Evolutionary conservation across 139 green algal genomes (phyloP), one percentile per base, ranked within the genome.

Genomic region (Pleodorina starrii): DNA sequence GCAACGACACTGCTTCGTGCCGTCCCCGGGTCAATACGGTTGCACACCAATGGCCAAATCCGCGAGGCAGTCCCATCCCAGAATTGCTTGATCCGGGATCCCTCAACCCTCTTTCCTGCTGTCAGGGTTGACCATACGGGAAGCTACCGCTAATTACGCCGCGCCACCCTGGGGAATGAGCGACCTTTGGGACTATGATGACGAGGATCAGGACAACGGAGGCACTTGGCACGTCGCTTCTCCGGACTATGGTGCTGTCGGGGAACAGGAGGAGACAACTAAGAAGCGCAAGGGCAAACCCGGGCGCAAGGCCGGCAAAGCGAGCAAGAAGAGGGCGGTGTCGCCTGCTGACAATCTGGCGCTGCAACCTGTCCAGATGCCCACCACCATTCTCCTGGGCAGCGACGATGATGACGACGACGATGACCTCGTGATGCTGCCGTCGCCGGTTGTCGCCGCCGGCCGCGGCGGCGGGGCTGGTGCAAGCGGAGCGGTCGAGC

Each of bases 141-240:
- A n/a, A n/a, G n/a, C n/a, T n/a, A n/a, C n/a, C n/a, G n/a, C n/a
- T n/a, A n/a, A n/a, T n/a, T n/a, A n/a, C n/a, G 54, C 54, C 29
- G 54, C 54, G 7, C 21, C 25, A 66, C 6, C 21, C 29, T 66
- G 54, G 21, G 29, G 29, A 38, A 85, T 85, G 78, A 74, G 54
- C 54, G 78, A 54, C 21, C 36, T 85, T 32, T 85, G 78, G 78
- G 78, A 85, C 16, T 85, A 85, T 54, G 78, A 73, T 36, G 78
- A 85, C 5, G 78, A 73, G 11, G 78, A 74, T 19, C 44, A 50
- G 27, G n/a, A 72, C 4, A 29, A 73, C 35, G 50, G 40, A 9
- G 36, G 4, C 7, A 25, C 36, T 16, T 71, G 48, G 48, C 5
- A 69, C 21, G 50, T 32, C 5, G 17, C 48, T 1, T 51, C 78